phyloP scores from a whole-genome alignment of 805 yeast species.

The Myxozyma melibiosi region DNA sequence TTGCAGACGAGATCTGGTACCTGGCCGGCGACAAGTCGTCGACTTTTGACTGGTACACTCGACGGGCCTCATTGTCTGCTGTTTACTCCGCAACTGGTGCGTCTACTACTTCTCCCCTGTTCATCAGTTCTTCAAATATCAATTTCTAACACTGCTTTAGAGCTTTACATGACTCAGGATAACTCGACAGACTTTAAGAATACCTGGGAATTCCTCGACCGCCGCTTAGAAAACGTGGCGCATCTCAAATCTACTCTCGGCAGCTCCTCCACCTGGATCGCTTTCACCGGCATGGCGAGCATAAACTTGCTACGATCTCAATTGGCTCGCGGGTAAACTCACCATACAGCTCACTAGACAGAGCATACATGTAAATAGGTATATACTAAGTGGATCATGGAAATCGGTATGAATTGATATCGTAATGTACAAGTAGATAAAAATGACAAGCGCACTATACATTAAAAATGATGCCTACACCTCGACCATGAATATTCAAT shows the following conservation, averaged over 20 bases:
- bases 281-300: slow-evolving; percentile 65
- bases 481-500: not conserved
- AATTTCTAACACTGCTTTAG: slow-evolving; percentile 40
- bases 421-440: slow-evolving; percentile 4
- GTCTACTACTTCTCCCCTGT: not conserved
- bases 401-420: not conserved
- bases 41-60: slow-evolving; percentile 92
- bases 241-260: slow-evolving; percentile 62
- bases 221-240: slow-evolving; percentile 57
- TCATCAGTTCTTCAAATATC: not conserved
- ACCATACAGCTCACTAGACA: no score
- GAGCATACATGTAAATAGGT: slow-evolving; percentile 7
- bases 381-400: not conserved
- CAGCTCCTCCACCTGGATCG: slow-evolving; percentile 72
- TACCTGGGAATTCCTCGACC: slow-evolving; percentile 67
- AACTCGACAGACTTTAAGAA: slow-evolving; percentile 54
- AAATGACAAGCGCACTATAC: not conserved
- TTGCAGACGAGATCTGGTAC: slow-evolving; percentile 81
- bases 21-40: slow-evolving; percentile 75
- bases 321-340: slow-evolving; percentile 46
- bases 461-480: not conserved
- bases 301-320: slow-evolving; percentile 73
- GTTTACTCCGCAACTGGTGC: slow-evolving; percentile 58
- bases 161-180: slow-evolving; percentile 80
- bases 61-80: slow-evolving; percentile 68